A percentile compares a stretch with the other conserved stretches of the same genome.
Evolutionary conservation across 306 rosid species (phyloP).

Genomic region (Hippophae rhamnoides): DNA sequence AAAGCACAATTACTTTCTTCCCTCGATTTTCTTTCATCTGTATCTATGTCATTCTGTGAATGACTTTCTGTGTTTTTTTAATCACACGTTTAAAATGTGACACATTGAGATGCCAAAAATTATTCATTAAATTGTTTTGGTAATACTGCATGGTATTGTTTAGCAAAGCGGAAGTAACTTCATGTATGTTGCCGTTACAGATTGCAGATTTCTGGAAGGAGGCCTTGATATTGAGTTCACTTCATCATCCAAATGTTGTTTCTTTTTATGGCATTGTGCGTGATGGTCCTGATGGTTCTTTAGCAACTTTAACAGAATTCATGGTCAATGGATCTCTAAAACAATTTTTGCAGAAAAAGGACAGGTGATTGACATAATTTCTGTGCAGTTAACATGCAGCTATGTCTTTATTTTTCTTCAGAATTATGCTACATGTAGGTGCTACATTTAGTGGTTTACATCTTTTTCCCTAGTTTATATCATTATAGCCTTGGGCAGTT

Average conservation of each 20-base stretch:
- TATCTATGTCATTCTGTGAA: too few species aligned
- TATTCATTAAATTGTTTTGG: neutral
- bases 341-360: slow-evolving; percentile 96
- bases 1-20: too few species aligned
- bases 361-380: slow-evolving; percentile 45
- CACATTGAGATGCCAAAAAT: neutral
- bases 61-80: too few species aligned
- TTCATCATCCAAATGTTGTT: slow-evolving; percentile 98
- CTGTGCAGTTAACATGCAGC: neutral
- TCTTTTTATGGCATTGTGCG: slow-evolving; percentile 97
- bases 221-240: slow-evolving; percentile 85
- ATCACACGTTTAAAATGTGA: too few species aligned
- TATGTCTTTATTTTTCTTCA: neutral
- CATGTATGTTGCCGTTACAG: slow-evolving; percentile 22
- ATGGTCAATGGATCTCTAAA: slow-evolving; percentile 97
- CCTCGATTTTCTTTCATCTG: too few species aligned
- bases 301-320: slow-evolving; percentile 97
- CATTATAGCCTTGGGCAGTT: too few species aligned
- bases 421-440: slow-evolving; percentile 14
- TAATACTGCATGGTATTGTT: neutral
- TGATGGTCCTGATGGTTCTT: slow-evolving; percentile 95
- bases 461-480: too few species aligned
- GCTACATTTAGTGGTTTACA: slow-evolving; percentile 7
- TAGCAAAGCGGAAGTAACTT: neutral
- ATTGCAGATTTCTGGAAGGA: slow-evolving; percentile 99